Percentiles rank a stretch among this genome's conserved stretches.
Evolutionary conservation across 2,329 filamentous ascomycete species (phyloP).

Genomic region (Peltaster fructicola): DNA sequence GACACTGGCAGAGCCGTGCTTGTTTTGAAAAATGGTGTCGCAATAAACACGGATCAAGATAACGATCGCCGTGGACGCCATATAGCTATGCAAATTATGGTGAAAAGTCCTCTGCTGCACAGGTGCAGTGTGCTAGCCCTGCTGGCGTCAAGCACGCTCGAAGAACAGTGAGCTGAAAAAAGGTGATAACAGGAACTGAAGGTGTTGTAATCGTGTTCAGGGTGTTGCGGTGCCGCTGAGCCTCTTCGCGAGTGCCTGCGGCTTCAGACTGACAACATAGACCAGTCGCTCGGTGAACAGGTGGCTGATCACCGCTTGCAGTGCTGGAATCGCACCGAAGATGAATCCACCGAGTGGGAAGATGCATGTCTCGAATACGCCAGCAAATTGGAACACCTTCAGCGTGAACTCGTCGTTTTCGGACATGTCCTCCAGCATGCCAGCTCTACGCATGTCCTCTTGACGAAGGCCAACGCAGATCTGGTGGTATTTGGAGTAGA

Average conservation of each 20-base stretch:
- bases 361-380: slow-evolving; percentile 46
- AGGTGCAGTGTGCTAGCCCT: no score
- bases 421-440: slow-evolving; percentile 43
- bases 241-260: slow-evolving; percentile 8
- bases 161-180: no score
- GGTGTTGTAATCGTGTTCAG: no score
- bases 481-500: slow-evolving; percentile 52
- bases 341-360: slow-evolving; percentile 51
- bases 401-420: slow-evolving; percentile 13
- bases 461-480: slow-evolving; percentile 42
- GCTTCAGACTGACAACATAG: slow-evolving; percentile 58
- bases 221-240: slow-evolving; percentile 2
- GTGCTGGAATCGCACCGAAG: slow-evolving; percentile 49
- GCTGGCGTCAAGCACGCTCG: no score
- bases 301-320: slow-evolving; percentile 50
- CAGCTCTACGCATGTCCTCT: slow-evolving; percentile 48
- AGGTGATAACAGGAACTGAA: no score
- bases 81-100: no score
- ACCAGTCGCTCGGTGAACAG: slow-evolving; percentile 53
- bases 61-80: no score
- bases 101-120: no score
- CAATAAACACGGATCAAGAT: no score
- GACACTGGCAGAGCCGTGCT: no score
- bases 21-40: no score
- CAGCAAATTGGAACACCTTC: slow-evolving; percentile 13